Percentiles rank a stretch among this genome's conserved stretches.
Conservation (phyloP, 345 rosid species). For the Camelina sativa region DNA sequence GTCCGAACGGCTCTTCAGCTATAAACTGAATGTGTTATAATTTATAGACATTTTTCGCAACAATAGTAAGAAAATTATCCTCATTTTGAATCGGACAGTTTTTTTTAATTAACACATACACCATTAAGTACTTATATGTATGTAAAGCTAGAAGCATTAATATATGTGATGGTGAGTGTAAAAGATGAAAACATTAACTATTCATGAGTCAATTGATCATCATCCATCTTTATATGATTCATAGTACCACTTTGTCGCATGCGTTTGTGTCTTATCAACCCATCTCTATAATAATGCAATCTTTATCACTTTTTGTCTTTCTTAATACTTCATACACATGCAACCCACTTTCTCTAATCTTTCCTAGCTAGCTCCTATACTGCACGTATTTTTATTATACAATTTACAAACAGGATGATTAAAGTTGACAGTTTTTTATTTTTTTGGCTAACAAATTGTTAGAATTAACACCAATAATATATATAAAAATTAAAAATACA, state of each 20-base stretch:
- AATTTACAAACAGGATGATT: background rate
- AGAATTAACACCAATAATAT: background rate
- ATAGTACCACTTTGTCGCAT: slow-evolving; percentile 47
- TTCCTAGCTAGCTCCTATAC: slow-evolving; percentile 26
- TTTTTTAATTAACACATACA: background rate
- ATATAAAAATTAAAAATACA: background rate
- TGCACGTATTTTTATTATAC: slow-evolving; percentile 15
- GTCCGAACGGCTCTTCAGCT: background rate
- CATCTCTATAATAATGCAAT: slow-evolving; percentile 39
- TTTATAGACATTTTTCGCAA: background rate
- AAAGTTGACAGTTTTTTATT: background rate
- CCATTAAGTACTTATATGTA: slow-evolving; percentile 20
- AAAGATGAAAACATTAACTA: slow-evolving; percentile 43
- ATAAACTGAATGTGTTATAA: background rate
- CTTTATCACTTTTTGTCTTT: slow-evolving; percentile 41
- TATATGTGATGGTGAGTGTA: slow-evolving; percentile 38
- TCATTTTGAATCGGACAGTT: slow-evolving; percentile 8
- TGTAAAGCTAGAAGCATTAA: slow-evolving; percentile 15
- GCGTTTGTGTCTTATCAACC: slow-evolving; percentile 45
- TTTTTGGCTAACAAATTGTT: background rate
- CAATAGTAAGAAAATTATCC: background rate
- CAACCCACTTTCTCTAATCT: slow-evolving; percentile 34
- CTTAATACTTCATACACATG: slow-evolving; percentile 41
- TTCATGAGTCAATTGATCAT: slow-evolving; percentile 44
- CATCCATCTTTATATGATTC: slow-evolving; percentile 41